Evolutionary conservation across 2,329 filamentous ascomycete genomes (phyloP).

Genomic region (Aspergillus persii): DNA sequence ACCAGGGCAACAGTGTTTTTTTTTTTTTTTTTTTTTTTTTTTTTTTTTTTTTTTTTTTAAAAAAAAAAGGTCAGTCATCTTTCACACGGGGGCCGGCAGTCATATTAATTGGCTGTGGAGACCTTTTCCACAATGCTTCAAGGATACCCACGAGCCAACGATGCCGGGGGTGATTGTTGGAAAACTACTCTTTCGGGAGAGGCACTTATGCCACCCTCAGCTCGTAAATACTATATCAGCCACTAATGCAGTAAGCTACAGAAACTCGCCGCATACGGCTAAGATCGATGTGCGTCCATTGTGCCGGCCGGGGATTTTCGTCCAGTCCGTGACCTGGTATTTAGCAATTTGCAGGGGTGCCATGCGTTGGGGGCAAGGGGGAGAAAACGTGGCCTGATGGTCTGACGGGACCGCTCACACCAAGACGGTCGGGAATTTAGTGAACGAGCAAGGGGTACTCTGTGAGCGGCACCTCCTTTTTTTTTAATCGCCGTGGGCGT

Average conservation of each 20-base stretch:
- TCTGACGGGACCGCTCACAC: not conserved
- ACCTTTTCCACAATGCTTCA: not conserved
- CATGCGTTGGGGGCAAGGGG: conserved; percentile 5
- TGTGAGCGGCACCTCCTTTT: not conserved
- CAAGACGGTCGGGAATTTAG: not conserved
- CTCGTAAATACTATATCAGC: not conserved
- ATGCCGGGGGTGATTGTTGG: not conserved
- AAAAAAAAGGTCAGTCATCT: not conserved
- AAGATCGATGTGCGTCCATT: not conserved
- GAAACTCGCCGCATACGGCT: not conserved
- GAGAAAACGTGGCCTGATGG: conserved; percentile 11
- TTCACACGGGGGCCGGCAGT: not conserved
- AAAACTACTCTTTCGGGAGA: conserved; percentile 4
- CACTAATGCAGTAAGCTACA: not conserved
- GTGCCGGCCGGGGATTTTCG: not conserved
- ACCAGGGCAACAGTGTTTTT: not conserved
- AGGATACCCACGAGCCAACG: not conserved
- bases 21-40: no score
- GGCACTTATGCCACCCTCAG: conserved; percentile 3
- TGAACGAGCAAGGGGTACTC: not conserved
- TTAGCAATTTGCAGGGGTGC: conserved; percentile 5
- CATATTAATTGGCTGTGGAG: not conserved
- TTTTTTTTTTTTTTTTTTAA: not conserved
- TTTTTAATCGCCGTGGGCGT: not conserved
- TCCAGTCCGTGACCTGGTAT: not conserved